phyloP scores from a whole-genome alignment of 2,329 filamentous ascomycete genomes.

The Microdochium nivale region DNA sequence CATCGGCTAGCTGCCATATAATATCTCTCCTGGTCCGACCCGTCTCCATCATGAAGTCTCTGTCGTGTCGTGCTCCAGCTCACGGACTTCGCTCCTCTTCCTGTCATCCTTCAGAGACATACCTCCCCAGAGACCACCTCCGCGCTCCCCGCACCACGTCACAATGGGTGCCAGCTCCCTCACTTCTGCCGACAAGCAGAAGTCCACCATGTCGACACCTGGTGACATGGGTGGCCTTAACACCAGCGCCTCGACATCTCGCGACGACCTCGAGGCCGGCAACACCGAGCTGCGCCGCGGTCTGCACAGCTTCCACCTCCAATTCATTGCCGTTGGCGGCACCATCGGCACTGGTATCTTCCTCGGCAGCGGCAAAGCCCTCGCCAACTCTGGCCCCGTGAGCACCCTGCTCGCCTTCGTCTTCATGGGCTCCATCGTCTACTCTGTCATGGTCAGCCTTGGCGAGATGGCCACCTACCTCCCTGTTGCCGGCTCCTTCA shows the following conservation, averaged over 20 bases:
- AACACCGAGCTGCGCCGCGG: constrained; percentile 22
- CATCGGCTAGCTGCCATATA: not conserved
- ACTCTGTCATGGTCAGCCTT: constrained; percentile 62
- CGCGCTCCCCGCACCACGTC: not conserved
- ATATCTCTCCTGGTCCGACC: not conserved
- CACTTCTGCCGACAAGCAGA: not conserved
- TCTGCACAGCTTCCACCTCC: constrained; percentile 21
- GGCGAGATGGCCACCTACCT: constrained; percentile 72
- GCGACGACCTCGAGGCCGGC: constrained; percentile 16
- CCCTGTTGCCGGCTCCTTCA: constrained; percentile 69
- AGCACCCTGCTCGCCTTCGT: constrained; percentile 60
- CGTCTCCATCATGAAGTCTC: not conserved
- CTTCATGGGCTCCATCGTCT: constrained; percentile 65
- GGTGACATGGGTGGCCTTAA: not conserved
- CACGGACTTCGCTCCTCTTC: not conserved
- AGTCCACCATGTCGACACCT: not conserved
- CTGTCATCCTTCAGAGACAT: not conserved
- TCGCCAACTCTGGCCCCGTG: constrained; percentile 56
- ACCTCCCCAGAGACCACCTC: not conserved
- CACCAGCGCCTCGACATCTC: not conserved
- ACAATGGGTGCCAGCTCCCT: not conserved
- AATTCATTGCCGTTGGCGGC: constrained; percentile 33
- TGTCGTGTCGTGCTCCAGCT: not conserved
- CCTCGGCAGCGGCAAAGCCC: constrained; percentile 55
- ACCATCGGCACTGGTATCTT: constrained; percentile 69